These are phyloP conservation scores for Candida ulmi DNA, from an alignment of 805 yeast genomes.

Conservation along the genomic window DNA sequence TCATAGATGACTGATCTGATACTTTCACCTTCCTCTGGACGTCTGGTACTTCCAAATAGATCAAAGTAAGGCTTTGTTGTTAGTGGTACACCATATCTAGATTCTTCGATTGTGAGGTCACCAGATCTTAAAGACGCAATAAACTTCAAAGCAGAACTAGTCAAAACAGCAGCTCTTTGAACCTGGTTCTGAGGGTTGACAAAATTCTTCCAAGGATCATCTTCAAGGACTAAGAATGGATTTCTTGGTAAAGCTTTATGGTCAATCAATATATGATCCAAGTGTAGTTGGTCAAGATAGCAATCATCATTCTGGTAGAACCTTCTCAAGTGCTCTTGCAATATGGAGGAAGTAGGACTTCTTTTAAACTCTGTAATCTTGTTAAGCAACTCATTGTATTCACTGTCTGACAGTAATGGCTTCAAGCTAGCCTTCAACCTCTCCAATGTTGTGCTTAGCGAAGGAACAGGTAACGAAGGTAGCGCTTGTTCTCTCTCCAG, in stretches of 20 bases:
- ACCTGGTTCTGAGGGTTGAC: slow-evolving; percentile 55
- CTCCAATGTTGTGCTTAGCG: slow-evolving; percentile 39
- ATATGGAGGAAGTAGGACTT: slow-evolving; percentile 33
- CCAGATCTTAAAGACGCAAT: slow-evolving; percentile 52
- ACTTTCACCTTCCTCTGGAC: slow-evolving; percentile 44
- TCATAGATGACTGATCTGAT: slow-evolving; percentile 68
- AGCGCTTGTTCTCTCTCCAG: slow-evolving; percentile 18
- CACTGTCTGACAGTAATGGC: slow-evolving; percentile 53
- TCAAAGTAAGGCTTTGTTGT: slow-evolving; percentile 66
- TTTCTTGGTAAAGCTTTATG: slow-evolving; percentile 59
- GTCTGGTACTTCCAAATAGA: slow-evolving; percentile 64
- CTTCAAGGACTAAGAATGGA: slow-evolving; percentile 69
- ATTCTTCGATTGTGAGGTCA: slow-evolving; percentile 53
- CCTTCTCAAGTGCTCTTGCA: slow-evolving; percentile 50
- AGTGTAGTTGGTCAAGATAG: slow-evolving; percentile 47
- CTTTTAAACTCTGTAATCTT: slow-evolving; percentile 41
- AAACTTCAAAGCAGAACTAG: slow-evolving; percentile 63
- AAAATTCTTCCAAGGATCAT: slow-evolving; percentile 60
- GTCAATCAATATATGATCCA: slow-evolving; percentile 33
- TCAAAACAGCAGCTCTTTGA: slow-evolving; percentile 61
- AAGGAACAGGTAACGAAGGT: slow-evolving; percentile 62
- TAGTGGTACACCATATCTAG: slow-evolving; percentile 43
- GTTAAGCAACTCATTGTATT: slow-evolving; percentile 37
- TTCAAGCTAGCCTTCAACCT: slow-evolving; percentile 52
- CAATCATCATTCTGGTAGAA: slow-evolving; percentile 38